A percentile compares a stretch with the other conserved stretches of the same genome.
Evolutionary conservation across 495 filamentous ascomycete genomes (phyloP).

Genomic region (Opeltia flavorubescens): DNA sequence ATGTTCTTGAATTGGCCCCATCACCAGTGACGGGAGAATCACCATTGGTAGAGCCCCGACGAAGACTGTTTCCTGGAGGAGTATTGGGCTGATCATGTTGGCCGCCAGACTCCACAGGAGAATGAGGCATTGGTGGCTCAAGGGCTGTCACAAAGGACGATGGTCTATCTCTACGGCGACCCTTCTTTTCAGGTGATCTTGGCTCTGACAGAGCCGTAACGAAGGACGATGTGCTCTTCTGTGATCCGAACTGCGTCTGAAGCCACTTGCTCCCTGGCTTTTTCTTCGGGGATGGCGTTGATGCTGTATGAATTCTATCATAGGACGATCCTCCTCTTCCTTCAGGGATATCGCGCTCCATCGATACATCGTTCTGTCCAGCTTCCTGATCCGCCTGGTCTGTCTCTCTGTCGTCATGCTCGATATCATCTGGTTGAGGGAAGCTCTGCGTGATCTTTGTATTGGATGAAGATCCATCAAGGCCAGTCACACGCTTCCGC

Average conservation of each 20-base stretch:
- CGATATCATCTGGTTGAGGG: slow-evolving; percentile 27
- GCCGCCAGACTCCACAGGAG: background rate
- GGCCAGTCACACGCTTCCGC: slow-evolving; percentile 26
- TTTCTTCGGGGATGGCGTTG: background rate
- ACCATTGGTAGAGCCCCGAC: background rate
- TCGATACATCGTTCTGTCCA: slow-evolving; percentile 2
- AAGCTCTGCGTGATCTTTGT: slow-evolving; percentile 26
- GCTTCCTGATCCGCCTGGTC: slow-evolving; percentile 11
- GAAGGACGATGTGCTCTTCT: background rate
- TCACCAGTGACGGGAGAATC: background rate
- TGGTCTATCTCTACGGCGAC: background rate
- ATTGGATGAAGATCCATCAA: slow-evolving; percentile 24
- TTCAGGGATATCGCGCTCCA: background rate
- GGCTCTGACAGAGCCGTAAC: background rate
- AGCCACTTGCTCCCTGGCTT: slow-evolving; percentile 1
- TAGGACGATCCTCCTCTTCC: background rate
- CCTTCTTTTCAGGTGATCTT: background rate
- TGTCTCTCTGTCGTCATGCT: slow-evolving; percentile 16
- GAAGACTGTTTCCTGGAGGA: background rate
- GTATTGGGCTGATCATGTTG: background rate
- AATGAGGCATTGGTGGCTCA: background rate
- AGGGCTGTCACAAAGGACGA: slow-evolving; percentile 1
- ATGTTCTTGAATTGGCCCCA: background rate
- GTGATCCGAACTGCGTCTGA: background rate
- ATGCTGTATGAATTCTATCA: background rate